Percentiles rank a stretch among this genome's conserved stretches.
Conservation (phyloP, 306 rosid species). For the Abrus precatorius region DNA sequence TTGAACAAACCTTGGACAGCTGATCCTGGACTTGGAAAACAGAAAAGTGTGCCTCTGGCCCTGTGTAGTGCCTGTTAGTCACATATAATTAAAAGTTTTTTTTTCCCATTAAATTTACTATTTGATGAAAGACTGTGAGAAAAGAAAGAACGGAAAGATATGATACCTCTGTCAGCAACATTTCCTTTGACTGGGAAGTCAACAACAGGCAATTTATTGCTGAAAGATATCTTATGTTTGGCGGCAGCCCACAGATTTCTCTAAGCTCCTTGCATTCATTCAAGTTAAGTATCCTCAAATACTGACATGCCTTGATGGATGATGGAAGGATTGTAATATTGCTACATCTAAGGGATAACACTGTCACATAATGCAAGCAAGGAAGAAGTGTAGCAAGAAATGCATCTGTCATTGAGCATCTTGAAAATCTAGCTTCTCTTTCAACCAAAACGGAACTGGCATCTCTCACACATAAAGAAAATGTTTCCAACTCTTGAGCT, state of each 20-base stretch:
- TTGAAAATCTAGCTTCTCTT: background rate
- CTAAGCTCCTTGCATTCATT: background rate
- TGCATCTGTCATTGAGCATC: background rate
- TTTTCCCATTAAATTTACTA: too few species aligned
- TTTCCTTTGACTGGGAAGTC: background rate
- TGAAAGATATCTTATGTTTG: background rate
- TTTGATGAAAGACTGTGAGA: background rate
- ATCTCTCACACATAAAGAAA: background rate
- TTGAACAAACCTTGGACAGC: too few species aligned
- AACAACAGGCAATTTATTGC: background rate
- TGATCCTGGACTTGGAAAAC: too few species aligned
- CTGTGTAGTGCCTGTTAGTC: too few species aligned
- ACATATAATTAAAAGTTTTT: background rate
- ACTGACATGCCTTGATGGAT: background rate
- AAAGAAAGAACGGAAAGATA: background rate
- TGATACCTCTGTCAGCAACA: background rate
- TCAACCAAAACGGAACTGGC: background rate
- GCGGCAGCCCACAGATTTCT: background rate
- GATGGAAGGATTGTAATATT: slow-evolving; percentile 20
- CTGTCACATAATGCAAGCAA: background rate
- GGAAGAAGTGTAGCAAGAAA: background rate
- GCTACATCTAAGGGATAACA: background rate
- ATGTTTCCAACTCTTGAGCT: background rate
- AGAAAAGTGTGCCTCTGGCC: too few species aligned
- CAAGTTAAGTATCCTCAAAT: background rate